Base-by-base conservation (phyloP, 1,284 basidiomycete genomes). In the Ceratobasidium sp. region DNA sequence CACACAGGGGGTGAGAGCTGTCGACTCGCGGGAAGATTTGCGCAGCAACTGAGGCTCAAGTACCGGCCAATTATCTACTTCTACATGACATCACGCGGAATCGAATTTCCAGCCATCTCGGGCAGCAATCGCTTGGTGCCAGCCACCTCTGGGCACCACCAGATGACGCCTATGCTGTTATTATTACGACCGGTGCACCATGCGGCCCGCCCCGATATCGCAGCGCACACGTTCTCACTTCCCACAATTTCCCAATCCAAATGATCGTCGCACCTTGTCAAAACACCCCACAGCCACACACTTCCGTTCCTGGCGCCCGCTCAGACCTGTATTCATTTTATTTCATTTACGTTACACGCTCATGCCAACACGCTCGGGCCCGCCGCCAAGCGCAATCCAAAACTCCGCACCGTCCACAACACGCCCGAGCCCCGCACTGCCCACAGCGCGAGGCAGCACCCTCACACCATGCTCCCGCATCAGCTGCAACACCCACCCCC, bases 1-100 rank as follows among this genome's bases (percentile, higher is more conserved):
- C 13, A 9, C n/a, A 35, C 28, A n/a, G 30, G 21, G 26, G 54
- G 54, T 57, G 54, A 35, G 54, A 57, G 54, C 32, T n/a, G 28
- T 35, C 13, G 54, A n/a, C n/a, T 57, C 32, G 54, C 54, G 54
- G 57, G 35, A 43, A 58, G 13, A 57, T 28, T 16, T 18, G 32
- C 57, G 57, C 57, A 58, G 57, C 57, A 58, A 58, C 57, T 58
- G 57, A 58, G 57, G 13, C 26, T 43, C n/a, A 58, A 58, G 57
- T 58, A 58, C 28, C 54, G 54, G 54, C 57, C 16, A 58, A 35
- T 58, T 13, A 32, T 23, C 32, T n/a, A 2, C 28, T 7, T 43
- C 57, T 2, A 43, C 4, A 62, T 62, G 59, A 62, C 59, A 62
- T 62, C 59, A 62, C 59, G 9, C 18, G n/a, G n/a, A n/a, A n/a